These are phyloP conservation scores for Penicillium sp. DNA, from an alignment of 2,329 filamentous ascomycete species.

Conservation along the genomic window DNA sequence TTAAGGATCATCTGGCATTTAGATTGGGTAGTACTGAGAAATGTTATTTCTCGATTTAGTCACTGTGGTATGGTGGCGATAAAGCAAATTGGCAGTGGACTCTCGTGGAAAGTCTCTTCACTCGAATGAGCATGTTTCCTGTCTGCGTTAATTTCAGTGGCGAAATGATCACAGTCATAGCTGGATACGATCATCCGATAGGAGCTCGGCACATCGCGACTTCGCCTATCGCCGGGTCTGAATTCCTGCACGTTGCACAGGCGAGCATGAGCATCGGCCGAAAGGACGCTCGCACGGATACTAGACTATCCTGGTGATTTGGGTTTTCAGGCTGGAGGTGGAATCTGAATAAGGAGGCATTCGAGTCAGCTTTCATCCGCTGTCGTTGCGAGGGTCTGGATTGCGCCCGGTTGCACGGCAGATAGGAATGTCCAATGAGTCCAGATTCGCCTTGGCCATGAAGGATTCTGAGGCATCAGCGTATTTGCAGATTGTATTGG, in stretches of 20 bases:
- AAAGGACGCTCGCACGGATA: conserved; percentile 6
- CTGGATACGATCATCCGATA: conserved; percentile 4
- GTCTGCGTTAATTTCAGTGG: neutral
- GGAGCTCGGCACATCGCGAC: conserved; percentile 1
- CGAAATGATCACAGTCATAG: neutral
- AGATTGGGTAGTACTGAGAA: too few species aligned
- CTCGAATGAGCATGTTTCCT: too few species aligned
- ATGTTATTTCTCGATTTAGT: too few species aligned
- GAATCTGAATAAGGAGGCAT: too few species aligned
- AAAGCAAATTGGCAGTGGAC: too few species aligned
- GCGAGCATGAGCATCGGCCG: conserved; percentile 6
- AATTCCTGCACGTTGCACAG: conserved; percentile 17
- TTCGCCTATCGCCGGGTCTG: conserved; percentile 1
- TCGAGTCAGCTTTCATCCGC: neutral
- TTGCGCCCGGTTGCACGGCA: conserved; percentile 10
- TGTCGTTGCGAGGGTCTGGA: conserved; percentile 2
- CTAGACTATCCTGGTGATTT: too few species aligned
- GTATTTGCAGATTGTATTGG: too few species aligned
- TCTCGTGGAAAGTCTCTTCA: too few species aligned
- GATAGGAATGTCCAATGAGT: conserved; percentile 1
- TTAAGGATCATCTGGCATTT: neutral
- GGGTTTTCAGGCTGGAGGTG: too few species aligned
- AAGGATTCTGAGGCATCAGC: neutral
- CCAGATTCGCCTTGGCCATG: conserved; percentile 1
- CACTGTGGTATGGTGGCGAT: too few species aligned